A percentile compares a stretch with the other conserved stretches of the same genome.
These are phyloP conservation scores for Xylaria sp. DNA, from an alignment of 2,329 filamentous ascomycete genomes.

Conservation along the genomic window DNA sequence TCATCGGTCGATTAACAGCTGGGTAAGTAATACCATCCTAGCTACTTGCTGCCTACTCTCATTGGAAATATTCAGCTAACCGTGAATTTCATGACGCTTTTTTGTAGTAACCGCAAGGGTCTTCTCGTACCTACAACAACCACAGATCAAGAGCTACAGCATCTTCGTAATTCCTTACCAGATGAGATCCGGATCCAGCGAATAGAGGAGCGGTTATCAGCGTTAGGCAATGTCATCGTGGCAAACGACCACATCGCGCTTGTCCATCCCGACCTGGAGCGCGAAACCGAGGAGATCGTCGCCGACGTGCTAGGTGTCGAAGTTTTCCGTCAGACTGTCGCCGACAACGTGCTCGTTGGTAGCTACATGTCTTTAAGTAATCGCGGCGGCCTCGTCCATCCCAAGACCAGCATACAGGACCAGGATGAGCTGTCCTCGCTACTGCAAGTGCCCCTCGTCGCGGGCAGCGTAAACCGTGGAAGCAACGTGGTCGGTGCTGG, in stretches of 20 bases:
- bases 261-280: slow-evolving; percentile 93
- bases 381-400: slow-evolving; percentile 94
- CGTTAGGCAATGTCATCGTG: slow-evolving; percentile 95
- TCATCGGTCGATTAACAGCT: slow-evolving; percentile 92
- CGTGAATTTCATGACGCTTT: neutral
- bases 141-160: slow-evolving; percentile 97
- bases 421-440: slow-evolving; percentile 95
- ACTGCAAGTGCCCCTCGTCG: slow-evolving; percentile 93
- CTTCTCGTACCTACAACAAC: slow-evolving; percentile 95
- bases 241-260: slow-evolving; percentile 96
- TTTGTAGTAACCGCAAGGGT: slow-evolving; percentile 86
- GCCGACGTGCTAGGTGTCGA: slow-evolving; percentile 90
- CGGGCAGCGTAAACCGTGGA: slow-evolving; percentile 91
- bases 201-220: slow-evolving; percentile 95
- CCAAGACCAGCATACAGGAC: slow-evolving; percentile 95
- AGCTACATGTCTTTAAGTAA: slow-evolving; percentile 97
- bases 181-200: slow-evolving; percentile 93
- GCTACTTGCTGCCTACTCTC: neutral
- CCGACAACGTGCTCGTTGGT: slow-evolving; percentile 95
- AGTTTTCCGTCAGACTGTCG: slow-evolving; percentile 92
- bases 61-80: slow-evolving; percentile 8
- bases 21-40: slow-evolving; percentile 62
- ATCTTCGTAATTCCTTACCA: slow-evolving; percentile 92
- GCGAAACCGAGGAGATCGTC: slow-evolving; percentile 98
- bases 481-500: slow-evolving; percentile 94